These are phyloP conservation scores for Yamadazyma oceani DNA, from an alignment of 1,139 yeast genomes.

Conservation along the genomic window DNA sequence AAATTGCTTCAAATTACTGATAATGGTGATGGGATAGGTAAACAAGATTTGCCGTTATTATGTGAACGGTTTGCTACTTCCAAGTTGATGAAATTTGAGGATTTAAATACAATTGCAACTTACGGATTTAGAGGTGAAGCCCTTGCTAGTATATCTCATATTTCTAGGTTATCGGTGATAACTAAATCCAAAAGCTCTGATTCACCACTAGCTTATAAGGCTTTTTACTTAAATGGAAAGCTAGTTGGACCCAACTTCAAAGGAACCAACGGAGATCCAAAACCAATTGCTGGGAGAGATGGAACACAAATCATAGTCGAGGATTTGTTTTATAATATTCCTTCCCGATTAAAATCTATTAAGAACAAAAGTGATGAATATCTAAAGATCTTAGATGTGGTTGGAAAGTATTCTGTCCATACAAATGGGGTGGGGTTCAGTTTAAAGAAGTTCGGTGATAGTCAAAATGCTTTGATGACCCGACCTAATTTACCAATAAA, in stretches of 20 bases:
- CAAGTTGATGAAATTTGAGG: slow-evolving; percentile 49
- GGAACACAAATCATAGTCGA: slow-evolving; percentile 89
- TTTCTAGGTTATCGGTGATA: slow-evolving; percentile 69
- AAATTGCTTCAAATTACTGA: slow-evolving; percentile 54
- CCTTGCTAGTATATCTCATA: slow-evolving; percentile 59
- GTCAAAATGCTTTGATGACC: slow-evolving; percentile 56
- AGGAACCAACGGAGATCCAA: slow-evolving; percentile 43
- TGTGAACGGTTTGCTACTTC: slow-evolving; percentile 63
- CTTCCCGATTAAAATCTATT: slow-evolving; percentile 71
- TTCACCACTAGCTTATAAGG: slow-evolving; percentile 68
- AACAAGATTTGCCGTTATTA: slow-evolving; percentile 45
- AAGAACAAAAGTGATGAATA: slow-evolving; percentile 74
- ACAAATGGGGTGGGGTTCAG: slow-evolving; percentile 68
- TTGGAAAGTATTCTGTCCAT: slow-evolving; percentile 82
- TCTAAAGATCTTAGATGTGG: slow-evolving; percentile 73
- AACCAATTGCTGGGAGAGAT: slow-evolving; percentile 79
- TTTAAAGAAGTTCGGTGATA: slow-evolving; percentile 75
- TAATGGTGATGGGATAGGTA: slow-evolving; percentile 51
- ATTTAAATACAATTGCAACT: slow-evolving; percentile 47
- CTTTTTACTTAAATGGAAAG: slow-evolving; percentile 64
- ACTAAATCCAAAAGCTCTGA: slow-evolving; percentile 56
- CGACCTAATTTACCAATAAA: slow-evolving; percentile 45
- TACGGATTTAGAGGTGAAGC: slow-evolving; percentile 68
- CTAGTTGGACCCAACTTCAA: slow-evolving; percentile 43
- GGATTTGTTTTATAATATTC: slow-evolving; percentile 86